Conservation (phyloP, 2,329 filamentous ascomycete species). For the Colletotrichum incanum region DNA sequence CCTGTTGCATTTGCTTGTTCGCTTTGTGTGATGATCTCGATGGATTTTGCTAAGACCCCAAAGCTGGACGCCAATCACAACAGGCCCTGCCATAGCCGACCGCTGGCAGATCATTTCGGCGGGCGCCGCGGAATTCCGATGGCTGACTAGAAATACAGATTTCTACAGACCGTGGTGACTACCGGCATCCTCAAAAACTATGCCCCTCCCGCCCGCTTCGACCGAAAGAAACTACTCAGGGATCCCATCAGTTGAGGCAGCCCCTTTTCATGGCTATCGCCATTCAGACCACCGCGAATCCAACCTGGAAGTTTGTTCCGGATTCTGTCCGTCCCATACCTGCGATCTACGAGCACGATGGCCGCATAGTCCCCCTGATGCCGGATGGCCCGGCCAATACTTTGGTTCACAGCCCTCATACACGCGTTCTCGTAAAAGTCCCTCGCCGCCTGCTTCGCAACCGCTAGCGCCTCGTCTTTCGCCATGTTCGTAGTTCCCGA, state of each 20-base stretch:
- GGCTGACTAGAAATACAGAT: not conserved
- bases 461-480: conserved; percentile 51
- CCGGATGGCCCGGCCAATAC: conserved; percentile 91
- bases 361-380: conserved; percentile 91
- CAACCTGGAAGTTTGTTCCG: conserved; percentile 87
- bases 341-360: conserved; percentile 86
- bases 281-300: conserved; percentile 81
- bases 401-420: conserved; percentile 98
- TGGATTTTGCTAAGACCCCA: not conserved
- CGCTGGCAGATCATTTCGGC: conserved; percentile 10
- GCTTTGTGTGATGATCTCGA: not conserved
- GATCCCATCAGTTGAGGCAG: conserved; percentile 73
- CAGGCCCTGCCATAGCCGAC: not conserved
- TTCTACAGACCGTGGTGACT: not conserved
- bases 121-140: not conserved
- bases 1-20: too few species aligned
- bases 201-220: conserved; percentile 57
- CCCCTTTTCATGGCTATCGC: conserved; percentile 63
- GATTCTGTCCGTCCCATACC: conserved; percentile 84
- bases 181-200: conserved; percentile 33
- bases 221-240: conserved; percentile 71
- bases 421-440: conserved; percentile 96
- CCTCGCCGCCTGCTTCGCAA: conserved; percentile 72
- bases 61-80: not conserved
- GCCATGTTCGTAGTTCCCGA: conserved; percentile 46